phyloP scores from a whole-genome alignment of 257 asterid genomes.

The Solanum chmielewskii region DNA sequence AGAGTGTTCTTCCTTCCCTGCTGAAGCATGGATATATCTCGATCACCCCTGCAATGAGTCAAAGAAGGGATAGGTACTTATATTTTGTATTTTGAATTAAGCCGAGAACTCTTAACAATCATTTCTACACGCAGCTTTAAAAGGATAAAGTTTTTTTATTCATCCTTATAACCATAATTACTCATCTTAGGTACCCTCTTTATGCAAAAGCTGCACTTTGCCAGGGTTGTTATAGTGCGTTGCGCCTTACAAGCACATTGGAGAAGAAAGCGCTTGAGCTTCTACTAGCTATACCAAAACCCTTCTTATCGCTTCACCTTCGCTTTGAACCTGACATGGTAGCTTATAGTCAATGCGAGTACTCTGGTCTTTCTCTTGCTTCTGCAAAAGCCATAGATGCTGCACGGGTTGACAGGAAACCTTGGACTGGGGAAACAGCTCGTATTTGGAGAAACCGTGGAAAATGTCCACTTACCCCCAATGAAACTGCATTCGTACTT shows the following conservation, averaged over 20 bases:
- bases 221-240: conserved; percentile 78
- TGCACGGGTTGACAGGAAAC: conserved; percentile 71
- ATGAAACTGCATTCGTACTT: conserved; percentile 71
- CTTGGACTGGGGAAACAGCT: conserved; percentile 91
- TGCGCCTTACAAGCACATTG: conserved; percentile 48
- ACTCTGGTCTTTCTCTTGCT: conserved; percentile 50
- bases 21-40: conserved; percentile 79
- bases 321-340: conserved; percentile 99
- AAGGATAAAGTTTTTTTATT: neutral
- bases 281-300: conserved; percentile 92
- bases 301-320: conserved; percentile 93
- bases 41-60: conserved; percentile 93
- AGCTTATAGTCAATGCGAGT: conserved; percentile 88
- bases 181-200: conserved; percentile 63
- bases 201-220: conserved; percentile 91
- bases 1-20: conserved; percentile 75
- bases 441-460: conserved; percentile 86
- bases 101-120: neutral
- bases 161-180: neutral
- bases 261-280: conserved; percentile 64
- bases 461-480: conserved; percentile 91
- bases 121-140: neutral
- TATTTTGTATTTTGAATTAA: neutral
- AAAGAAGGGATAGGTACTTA: conserved; percentile 85
- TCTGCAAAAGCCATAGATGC: conserved; percentile 66